A percentile compares a stretch with the other conserved stretches of the same genome.
These are phyloP conservation scores for Penicillium sp. DNA, from an alignment of 2,329 filamentous ascomycete genomes.

Conservation along the genomic window DNA sequence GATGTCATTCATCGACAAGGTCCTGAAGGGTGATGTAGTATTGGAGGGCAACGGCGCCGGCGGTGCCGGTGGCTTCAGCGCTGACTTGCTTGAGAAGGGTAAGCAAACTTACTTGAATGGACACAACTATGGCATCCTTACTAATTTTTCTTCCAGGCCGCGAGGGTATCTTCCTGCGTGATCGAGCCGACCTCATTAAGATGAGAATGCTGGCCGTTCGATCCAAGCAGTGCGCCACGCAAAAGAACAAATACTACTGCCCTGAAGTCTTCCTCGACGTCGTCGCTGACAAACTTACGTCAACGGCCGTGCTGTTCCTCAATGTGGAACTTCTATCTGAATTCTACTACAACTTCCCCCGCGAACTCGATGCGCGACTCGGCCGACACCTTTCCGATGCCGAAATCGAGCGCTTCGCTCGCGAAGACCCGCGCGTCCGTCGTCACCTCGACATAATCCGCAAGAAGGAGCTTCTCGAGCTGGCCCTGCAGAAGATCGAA, in stretches of 20 bases:
- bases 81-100: slow-evolving; percentile 82
- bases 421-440: slow-evolving; percentile 87
- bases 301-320: slow-evolving; percentile 92
- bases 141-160: slow-evolving; percentile 60
- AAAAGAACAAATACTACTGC: slow-evolving; percentile 93
- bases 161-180: slow-evolving; percentile 90
- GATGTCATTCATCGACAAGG: slow-evolving; percentile 85
- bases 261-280: slow-evolving; percentile 98
- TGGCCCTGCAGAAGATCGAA: slow-evolving; percentile 96
- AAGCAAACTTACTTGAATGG: slow-evolving; percentile 32
- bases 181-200: slow-evolving; percentile 85
- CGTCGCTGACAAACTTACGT: slow-evolving; percentile 89
- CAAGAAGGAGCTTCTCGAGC: slow-evolving; percentile 87
- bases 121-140: background rate
- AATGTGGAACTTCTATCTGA: slow-evolving; percentile 96
- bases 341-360: slow-evolving; percentile 96
- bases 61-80: slow-evolving; percentile 91
- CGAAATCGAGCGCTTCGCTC: slow-evolving; percentile 86
- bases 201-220: slow-evolving; percentile 87
- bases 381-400: slow-evolving; percentile 76
- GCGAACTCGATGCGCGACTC: slow-evolving; percentile 84
- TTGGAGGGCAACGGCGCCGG: slow-evolving; percentile 81
- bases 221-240: slow-evolving; percentile 80
- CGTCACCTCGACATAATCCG: slow-evolving; percentile 89
- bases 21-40: slow-evolving; percentile 79